A percentile compares a stretch with the other conserved stretches of the same genome.
These are phyloP conservation scores for Fraxinus velutina DNA, from an alignment of 305 asterid genomes.

Conservation along the genomic window DNA sequence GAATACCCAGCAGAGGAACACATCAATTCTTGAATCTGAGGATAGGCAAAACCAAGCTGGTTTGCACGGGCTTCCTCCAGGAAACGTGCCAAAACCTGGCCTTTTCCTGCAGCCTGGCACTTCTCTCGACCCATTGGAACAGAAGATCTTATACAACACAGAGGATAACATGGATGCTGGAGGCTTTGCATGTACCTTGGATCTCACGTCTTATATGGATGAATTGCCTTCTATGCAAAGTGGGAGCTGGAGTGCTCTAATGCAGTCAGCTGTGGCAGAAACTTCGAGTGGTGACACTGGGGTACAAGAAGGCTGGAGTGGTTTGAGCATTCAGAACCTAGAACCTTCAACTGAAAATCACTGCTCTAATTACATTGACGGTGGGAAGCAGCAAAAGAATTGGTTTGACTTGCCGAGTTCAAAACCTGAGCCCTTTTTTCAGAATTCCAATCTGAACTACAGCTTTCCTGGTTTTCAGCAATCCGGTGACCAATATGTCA, in stretches of 20 bases:
- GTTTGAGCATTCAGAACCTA: conserved; percentile 67
- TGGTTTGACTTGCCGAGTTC: conserved; percentile 57
- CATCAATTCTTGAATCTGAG: conserved; percentile 26
- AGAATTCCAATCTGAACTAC: conserved; percentile 31
- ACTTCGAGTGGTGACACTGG: conserved; percentile 62
- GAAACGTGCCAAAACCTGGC: conserved; percentile 21
- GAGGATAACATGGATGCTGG: conserved; percentile 38
- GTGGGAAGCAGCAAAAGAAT: conserved; percentile 38
- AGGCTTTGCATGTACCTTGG: conserved; percentile 35
- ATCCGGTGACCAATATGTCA: conserved; percentile 32
- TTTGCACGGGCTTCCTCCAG: conserved; percentile 23
- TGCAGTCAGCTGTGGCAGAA: conserved; percentile 89
- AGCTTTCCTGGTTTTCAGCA: conserved; percentile 42
- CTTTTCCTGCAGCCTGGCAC: conserved; percentile 21
- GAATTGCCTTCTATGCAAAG: conserved; percentile 47
- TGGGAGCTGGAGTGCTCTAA: conserved; percentile 95
- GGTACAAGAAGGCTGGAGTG: conserved; percentile 72
- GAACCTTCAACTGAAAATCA: conserved; percentile 51
- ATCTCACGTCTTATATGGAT: conserved; percentile 30
- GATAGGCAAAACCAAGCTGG: conserved; percentile 29
- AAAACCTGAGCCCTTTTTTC: conserved; percentile 39
- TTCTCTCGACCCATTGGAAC: conserved; percentile 65
- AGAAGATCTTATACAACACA: conserved; percentile 52
- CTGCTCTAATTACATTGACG: conserved; percentile 31
- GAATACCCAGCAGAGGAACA: conserved; percentile 26